These are phyloP conservation scores for Macrolepiota dolichaula DNA, from an alignment of 768 basidiomycete genomes.

Conservation along the genomic window DNA sequence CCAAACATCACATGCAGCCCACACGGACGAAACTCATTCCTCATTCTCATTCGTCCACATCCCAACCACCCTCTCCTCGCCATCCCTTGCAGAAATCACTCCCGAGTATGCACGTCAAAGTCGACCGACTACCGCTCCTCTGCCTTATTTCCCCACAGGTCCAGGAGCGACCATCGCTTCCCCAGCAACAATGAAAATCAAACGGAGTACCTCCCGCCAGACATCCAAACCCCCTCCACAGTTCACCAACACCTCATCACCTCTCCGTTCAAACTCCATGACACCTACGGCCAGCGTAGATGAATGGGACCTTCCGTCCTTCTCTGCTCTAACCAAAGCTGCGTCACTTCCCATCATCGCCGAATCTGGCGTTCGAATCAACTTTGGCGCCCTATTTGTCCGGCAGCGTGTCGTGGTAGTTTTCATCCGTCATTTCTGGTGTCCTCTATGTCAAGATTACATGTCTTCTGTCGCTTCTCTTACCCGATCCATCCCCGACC, in stretches of 20 bases:
- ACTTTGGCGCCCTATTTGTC: conserved; percentile 66
- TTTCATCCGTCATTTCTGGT: conserved; percentile 91
- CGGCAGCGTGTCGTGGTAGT: conserved; percentile 60
- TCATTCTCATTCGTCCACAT: conserved; percentile 10
- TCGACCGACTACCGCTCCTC: not conserved
- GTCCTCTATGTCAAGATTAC: conserved; percentile 86
- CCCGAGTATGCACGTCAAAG: not conserved
- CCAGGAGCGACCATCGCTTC: conserved; percentile 9
- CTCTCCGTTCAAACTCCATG: conserved; percentile 3
- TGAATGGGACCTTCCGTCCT: conserved; percentile 50
- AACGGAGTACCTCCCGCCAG: conserved; percentile 3
- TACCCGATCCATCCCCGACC: conserved; percentile 29
- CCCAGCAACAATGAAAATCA: conserved; percentile 6
- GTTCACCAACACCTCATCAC: not conserved
- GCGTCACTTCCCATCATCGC: conserved; percentile 61
- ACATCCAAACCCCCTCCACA: not conserved
- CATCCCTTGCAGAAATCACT: not conserved
- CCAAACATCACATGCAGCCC: conserved; percentile 2
- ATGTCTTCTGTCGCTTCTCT: conserved; percentile 58
- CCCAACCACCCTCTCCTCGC: not conserved
- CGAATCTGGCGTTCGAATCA: conserved; percentile 61
- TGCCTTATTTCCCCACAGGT: not conserved
- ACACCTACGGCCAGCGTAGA: conserved; percentile 20
- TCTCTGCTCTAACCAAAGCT: conserved; percentile 56
- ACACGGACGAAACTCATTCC: conserved; percentile 11